Conservation (phyloP, 1,284 basidiomycete species). For the Coniophora puteana region DNA sequence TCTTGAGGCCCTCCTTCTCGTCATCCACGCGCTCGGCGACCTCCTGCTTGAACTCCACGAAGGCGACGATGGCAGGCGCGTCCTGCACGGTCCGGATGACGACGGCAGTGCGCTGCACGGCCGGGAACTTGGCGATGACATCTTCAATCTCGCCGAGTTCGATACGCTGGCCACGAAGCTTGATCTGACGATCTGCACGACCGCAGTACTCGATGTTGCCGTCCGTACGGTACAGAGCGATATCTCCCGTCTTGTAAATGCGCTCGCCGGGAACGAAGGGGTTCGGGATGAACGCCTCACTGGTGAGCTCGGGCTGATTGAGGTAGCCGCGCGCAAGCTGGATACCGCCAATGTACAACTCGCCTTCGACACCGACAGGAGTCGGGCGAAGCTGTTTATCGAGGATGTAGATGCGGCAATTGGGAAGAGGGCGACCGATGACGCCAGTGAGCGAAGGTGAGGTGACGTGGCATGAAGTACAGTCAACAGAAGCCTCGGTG, state of each 20-base stretch:
- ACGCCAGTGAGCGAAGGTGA: slow-evolving; percentile 17
- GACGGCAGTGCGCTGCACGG: slow-evolving; percentile 18
- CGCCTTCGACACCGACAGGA: slow-evolving; percentile 27
- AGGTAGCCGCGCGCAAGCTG: slow-evolving; percentile 30
- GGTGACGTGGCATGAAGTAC: slow-evolving; percentile 24
- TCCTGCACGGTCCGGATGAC: slow-evolving; percentile 25
- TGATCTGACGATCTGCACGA: slow-evolving; percentile 27
- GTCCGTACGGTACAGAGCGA: slow-evolving; percentile 22
- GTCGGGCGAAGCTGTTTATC: slow-evolving; percentile 26
- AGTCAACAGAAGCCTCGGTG: slow-evolving; percentile 29
- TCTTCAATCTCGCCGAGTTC: slow-evolving; percentile 29
- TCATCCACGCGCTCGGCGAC: slow-evolving; percentile 16
- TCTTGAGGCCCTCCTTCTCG: slow-evolving; percentile 20
- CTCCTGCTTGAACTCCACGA: slow-evolving; percentile 21
- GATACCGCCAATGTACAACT: slow-evolving; percentile 27
- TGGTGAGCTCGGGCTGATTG: slow-evolving; percentile 24
- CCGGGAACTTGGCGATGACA: slow-evolving; percentile 19
- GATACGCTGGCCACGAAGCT: slow-evolving; percentile 28
- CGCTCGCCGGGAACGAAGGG: slow-evolving; percentile 23
- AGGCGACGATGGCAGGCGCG: slow-evolving; percentile 25
- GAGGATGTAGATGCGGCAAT: slow-evolving; percentile 29
- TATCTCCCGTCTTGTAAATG: slow-evolving; percentile 26
- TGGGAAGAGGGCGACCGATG: slow-evolving; percentile 28
- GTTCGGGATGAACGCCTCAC: slow-evolving; percentile 18
- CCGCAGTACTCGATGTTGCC: slow-evolving; percentile 28